phyloP scores from a whole-genome alignment of 805 yeast species.

The Groenewaldozyma tartarivorans region DNA sequence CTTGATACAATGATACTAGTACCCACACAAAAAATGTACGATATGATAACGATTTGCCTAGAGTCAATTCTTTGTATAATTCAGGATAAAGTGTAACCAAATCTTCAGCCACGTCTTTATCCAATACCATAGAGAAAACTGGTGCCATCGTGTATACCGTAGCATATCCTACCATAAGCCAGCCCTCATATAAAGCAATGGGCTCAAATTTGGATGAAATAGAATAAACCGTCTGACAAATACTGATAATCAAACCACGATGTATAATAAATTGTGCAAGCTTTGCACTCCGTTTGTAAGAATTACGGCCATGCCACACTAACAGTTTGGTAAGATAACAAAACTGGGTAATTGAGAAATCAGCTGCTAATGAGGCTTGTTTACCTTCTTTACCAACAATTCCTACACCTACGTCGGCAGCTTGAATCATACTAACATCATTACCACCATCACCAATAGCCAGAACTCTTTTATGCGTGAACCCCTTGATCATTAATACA shows the following conservation, averaged over 20 bases:
- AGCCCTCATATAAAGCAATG: constrained; percentile 87
- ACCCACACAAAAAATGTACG: constrained; percentile 89
- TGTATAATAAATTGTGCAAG: constrained; percentile 93
- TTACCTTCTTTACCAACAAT: constrained; percentile 98
- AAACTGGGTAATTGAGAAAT: constrained; percentile 87
- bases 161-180: constrained; percentile 97
- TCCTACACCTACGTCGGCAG: constrained; percentile 98
- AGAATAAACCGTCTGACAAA: constrained; percentile 91
- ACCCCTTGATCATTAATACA: constrained; percentile 64
- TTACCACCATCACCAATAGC: constrained; percentile 99
- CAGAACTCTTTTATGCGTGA: constrained; percentile 84
- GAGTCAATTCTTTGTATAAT: constrained; percentile 81
- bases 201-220: constrained; percentile 86
- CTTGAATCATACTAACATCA: constrained; percentile 97
- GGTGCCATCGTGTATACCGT: constrained; percentile 98
- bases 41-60: constrained; percentile 78
- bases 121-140: constrained; percentile 84
- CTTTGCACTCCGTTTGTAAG: constrained; percentile 92
- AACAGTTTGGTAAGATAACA: constrained; percentile 77
- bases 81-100: constrained; percentile 90
- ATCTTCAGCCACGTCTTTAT: constrained; percentile 82
- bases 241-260: constrained; percentile 86
- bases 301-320: constrained; percentile 97
- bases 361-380: constrained; percentile 96
- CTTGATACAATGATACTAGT: constrained; percentile 82